phyloP scores from a whole-genome alignment of 768 basidiomycete genomes.

The Gymnopilus junonius region DNA sequence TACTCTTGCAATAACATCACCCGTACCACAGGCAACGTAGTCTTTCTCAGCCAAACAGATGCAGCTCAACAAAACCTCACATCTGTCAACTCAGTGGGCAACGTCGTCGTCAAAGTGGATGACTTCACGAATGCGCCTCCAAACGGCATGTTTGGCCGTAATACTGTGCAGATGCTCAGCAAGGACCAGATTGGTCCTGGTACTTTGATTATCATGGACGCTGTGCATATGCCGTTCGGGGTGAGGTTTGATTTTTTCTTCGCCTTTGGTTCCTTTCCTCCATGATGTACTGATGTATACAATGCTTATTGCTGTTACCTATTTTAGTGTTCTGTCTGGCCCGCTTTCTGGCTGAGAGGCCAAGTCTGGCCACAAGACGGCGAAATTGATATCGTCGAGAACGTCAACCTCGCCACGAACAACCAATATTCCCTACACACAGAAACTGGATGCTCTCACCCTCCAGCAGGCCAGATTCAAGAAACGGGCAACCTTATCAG shows the following conservation, averaged over 20 bases:
- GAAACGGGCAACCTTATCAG: slow-evolving; percentile 8
- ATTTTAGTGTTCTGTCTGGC: slow-evolving; percentile 15
- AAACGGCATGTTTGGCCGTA: slow-evolving; percentile 2
- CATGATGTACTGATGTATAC: no score
- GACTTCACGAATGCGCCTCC: slow-evolving; percentile 6
- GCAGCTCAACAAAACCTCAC: slow-evolving; percentile 1
- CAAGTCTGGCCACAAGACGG: slow-evolving; percentile 11
- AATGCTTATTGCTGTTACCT: neutral
- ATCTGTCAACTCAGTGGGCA: slow-evolving; percentile 9
- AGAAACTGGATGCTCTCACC: slow-evolving; percentile 1
- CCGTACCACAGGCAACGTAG: slow-evolving; percentile 3
- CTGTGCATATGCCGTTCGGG: slow-evolving; percentile 19
- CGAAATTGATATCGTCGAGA: slow-evolving; percentile 18
- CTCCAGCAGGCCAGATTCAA: neutral
- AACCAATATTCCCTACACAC: slow-evolving; percentile 15
- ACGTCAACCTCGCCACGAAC: slow-evolving; percentile 14
- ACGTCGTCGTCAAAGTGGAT: slow-evolving; percentile 14
- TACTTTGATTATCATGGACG: slow-evolving; percentile 16
- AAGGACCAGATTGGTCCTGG: slow-evolving; percentile 11
- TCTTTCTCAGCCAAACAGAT: neutral
- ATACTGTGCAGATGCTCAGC: slow-evolving; percentile 16
- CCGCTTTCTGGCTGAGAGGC: slow-evolving; percentile 19
- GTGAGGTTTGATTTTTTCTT: neutral
- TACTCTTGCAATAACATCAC: neutral
- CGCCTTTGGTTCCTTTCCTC: no score